Conservation (phyloP, 2,329 filamentous ascomycete genomes). For the Exophiala calicioides region DNA sequence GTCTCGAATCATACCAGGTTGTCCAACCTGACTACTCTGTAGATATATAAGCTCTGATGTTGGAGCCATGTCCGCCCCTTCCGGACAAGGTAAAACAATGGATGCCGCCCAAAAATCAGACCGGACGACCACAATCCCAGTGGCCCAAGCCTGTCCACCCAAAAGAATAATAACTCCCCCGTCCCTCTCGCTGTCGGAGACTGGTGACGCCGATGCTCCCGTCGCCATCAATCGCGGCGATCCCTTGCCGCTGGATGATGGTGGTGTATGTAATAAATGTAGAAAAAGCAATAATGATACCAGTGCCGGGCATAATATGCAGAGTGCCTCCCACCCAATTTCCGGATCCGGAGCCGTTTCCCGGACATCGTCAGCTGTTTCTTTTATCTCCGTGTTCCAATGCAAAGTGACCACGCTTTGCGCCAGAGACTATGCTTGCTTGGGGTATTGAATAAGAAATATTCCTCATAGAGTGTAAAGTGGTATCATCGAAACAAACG, state of each 20-base stretch:
- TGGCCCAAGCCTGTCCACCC: too few relatives aligned
- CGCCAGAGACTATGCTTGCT: conserved; percentile 16
- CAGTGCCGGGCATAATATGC: not conserved
- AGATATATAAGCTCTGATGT: too few relatives aligned
- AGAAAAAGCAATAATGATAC: not conserved
- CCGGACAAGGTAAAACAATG: too few relatives aligned
- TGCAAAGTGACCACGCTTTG: conserved; percentile 2
- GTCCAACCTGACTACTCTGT: too few relatives aligned
- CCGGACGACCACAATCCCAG: too few relatives aligned
- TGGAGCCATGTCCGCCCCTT: too few relatives aligned
- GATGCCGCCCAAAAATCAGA: too few relatives aligned
- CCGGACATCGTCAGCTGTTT: not conserved
- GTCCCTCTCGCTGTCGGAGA: not conserved
- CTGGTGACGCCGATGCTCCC: not conserved
- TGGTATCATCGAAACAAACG: conserved; percentile 23
- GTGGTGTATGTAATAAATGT: not conserved
- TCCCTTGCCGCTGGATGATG: not conserved
- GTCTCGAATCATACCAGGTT: too few relatives aligned
- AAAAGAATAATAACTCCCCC: conserved; percentile 3
- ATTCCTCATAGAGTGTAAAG: conserved; percentile 10
- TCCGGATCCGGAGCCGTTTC: not conserved
- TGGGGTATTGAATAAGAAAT: conserved; percentile 8
- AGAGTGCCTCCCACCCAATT: not conserved
- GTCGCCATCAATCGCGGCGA: not conserved
- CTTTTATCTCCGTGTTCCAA: not conserved